Evolutionary conservation across 2,329 filamentous ascomycete species (phyloP).

Genomic region (Cercospora sp.): DNA sequence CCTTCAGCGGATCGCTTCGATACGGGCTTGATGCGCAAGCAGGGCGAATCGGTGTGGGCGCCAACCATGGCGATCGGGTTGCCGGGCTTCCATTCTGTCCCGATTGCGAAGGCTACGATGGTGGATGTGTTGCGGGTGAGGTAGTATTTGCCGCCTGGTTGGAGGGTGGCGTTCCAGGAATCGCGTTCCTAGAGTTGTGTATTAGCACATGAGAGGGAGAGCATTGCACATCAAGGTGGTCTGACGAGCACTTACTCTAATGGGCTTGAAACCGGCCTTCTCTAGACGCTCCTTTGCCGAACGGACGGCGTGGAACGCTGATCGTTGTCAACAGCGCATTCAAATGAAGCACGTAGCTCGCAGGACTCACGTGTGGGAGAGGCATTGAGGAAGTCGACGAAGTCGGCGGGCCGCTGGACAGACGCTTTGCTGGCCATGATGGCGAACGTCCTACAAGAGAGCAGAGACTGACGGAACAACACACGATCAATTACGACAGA

Average conservation of each 20-base stretch:
- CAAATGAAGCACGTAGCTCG: too few relatives aligned
- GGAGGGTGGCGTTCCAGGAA: conserved; percentile 76
- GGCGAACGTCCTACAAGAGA: conserved; percentile 10
- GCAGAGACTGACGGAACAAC: not conserved
- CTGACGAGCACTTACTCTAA: conserved; percentile 57
- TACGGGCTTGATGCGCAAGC: conserved; percentile 87
- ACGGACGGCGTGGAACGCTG: conserved; percentile 91
- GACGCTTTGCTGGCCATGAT: conserved; percentile 42
- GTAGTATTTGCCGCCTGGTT: conserved; percentile 92
- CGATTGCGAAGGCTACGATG: conserved; percentile 88
- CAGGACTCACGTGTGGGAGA: conserved; percentile 78
- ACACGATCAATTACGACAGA: not conserved
- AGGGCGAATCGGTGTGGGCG: conserved; percentile 93
- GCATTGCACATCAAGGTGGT: conserved; percentile 8
- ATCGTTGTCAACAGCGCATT: too few relatives aligned
- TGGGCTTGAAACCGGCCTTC: conserved; percentile 79
- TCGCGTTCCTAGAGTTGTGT: conserved; percentile 69
- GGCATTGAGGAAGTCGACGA: conserved; percentile 89
- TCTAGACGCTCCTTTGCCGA: conserved; percentile 74
- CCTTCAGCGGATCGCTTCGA: conserved; percentile 84
- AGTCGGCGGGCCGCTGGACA: conserved; percentile 65
- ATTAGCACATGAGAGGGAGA: not conserved
- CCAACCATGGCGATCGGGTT: conserved; percentile 91
- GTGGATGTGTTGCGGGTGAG: conserved; percentile 91
- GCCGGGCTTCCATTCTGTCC: conserved; percentile 84